Evolutionary conservation across 192 early-diverging fungal species (phyloP).

Genomic region (Coemansia sp.): DNA sequence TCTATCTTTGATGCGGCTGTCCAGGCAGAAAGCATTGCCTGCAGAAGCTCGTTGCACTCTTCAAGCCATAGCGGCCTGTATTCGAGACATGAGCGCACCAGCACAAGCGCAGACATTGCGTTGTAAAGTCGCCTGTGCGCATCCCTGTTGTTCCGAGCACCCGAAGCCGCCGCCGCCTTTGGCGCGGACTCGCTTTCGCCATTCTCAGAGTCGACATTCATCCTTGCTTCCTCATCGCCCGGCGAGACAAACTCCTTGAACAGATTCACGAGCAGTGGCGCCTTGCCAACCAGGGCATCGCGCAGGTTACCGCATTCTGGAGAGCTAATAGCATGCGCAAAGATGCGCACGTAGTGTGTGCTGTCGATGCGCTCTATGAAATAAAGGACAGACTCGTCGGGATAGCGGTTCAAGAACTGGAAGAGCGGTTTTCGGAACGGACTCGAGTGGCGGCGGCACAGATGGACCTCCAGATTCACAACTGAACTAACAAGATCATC

Average conservation of each 20-base stretch:
- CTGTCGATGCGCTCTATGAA: constrained; percentile 74
- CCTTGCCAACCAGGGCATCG: constrained; percentile 63
- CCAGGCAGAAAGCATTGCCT: constrained; percentile 31
- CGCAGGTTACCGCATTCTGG: constrained; percentile 55
- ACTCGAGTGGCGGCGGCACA: constrained; percentile 82
- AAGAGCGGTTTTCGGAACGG: constrained; percentile 91
- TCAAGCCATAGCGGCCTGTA: constrained; percentile 40
- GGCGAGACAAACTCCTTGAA: constrained; percentile 28
- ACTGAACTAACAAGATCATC: constrained; percentile 87
- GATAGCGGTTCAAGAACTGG: constrained; percentile 89
- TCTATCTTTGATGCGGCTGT: constrained; percentile 8
- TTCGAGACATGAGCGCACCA: constrained; percentile 27
- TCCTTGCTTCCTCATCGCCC: constrained; percentile 17
- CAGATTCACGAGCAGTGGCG: constrained; percentile 56
- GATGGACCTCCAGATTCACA: constrained; percentile 77
- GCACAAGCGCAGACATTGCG: constrained; percentile 25
- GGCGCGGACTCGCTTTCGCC: constrained; percentile 2
- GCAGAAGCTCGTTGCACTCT: constrained; percentile 28
- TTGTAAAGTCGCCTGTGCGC: constrained; percentile 33
- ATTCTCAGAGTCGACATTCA: constrained; percentile 5
- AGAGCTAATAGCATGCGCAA: constrained; percentile 55
- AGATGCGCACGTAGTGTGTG: constrained; percentile 62
- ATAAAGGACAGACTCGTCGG: constrained; percentile 77
- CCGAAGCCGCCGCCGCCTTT: neutral
- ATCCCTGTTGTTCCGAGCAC: neutral